These are phyloP conservation scores for Phytopythium cucurbitacearum DNA, from an alignment of 352 stramenopile genomes.

Conservation along the genomic window DNA sequence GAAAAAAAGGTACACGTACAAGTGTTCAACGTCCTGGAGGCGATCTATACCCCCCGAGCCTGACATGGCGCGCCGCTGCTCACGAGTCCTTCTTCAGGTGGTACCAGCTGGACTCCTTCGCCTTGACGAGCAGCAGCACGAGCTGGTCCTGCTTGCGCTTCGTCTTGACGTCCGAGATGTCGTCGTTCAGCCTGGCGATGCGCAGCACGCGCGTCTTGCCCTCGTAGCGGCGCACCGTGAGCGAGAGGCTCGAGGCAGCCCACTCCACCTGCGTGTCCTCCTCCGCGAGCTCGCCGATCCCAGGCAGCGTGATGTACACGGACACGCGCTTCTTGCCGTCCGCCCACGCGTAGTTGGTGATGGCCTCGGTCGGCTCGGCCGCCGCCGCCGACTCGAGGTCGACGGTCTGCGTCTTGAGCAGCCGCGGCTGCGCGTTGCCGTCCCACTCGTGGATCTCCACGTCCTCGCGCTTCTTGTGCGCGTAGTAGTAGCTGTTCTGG, in stretches of 20 bases:
- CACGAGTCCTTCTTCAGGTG: slow-evolving; percentile 81
- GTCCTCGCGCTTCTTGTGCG: slow-evolving; percentile 77
- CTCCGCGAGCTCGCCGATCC: slow-evolving; percentile 55
- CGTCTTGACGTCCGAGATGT: slow-evolving; percentile 73
- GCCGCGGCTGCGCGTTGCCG: slow-evolving; percentile 62
- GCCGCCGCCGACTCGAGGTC: slow-evolving; percentile 21
- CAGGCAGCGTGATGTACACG: slow-evolving; percentile 67
- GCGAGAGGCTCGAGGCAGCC: slow-evolving; percentile 44
- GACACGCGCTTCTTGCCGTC: slow-evolving; percentile 79
- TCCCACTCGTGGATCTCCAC: slow-evolving; percentile 84
- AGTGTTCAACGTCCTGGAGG: not conserved
- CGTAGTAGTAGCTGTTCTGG: slow-evolving; percentile 87
- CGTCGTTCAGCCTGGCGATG: slow-evolving; percentile 71
- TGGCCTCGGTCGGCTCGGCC: slow-evolving; percentile 38
- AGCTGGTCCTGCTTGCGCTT: slow-evolving; percentile 83
- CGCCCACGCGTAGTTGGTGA: slow-evolving; percentile 79
- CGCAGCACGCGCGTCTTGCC: slow-evolving; percentile 68
- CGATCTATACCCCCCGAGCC: too few relatives aligned
- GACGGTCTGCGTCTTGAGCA: slow-evolving; percentile 59
- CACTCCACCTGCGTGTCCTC: slow-evolving; percentile 69
- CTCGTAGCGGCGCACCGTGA: slow-evolving; percentile 61
- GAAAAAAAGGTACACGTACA: not conserved
- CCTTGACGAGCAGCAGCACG: slow-evolving; percentile 72
- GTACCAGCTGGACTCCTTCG: slow-evolving; percentile 75
- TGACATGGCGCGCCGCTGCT: not conserved